Conservation (phyloP, 78 protist species). For the Dictyostelium firmibasis region DNA sequence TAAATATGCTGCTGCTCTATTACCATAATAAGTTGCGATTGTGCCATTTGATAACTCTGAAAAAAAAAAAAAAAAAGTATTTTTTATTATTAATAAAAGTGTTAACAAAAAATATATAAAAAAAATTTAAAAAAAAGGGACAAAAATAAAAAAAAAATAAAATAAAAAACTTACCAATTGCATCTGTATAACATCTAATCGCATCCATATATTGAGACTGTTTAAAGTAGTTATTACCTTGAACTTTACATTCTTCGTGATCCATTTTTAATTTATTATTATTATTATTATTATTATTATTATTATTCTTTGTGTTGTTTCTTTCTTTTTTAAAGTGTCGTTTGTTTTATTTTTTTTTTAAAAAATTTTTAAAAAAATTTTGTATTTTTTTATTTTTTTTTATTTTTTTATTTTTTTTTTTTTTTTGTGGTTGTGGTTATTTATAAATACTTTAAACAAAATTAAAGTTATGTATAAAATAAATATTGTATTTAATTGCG, state of each 20-base stretch:
- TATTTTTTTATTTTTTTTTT: neutral
- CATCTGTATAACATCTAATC: conserved; percentile 51
- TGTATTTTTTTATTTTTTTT: neutral
- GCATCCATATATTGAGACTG: conserved; percentile 34
- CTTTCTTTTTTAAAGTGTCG: neutral
- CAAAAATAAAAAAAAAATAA: neutral
- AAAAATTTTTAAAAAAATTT: neutral
- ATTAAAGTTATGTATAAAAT: neutral
- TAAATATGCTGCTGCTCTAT: conserved; percentile 68
- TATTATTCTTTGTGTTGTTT: no score
- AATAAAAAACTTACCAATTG: conserved; percentile 46
- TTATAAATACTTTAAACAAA: neutral
- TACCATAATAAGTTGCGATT: conserved; percentile 46
- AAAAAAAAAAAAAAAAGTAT: no score
- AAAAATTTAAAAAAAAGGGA: neutral
- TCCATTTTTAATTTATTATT: neutral
- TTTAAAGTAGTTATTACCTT: conserved; percentile 50
- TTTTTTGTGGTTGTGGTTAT: no score
- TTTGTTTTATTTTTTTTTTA: neutral
- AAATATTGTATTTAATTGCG: neutral
- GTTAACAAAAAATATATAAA: neutral
- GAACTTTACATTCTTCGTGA: conserved; percentile 16
- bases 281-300: neutral
- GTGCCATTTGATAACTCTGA: conserved; percentile 40
- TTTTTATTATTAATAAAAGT: neutral